Evolutionary conservation across 371 early-diverging fungal species (phyloP).

Genomic region (Entomophthora muscae): DNA sequence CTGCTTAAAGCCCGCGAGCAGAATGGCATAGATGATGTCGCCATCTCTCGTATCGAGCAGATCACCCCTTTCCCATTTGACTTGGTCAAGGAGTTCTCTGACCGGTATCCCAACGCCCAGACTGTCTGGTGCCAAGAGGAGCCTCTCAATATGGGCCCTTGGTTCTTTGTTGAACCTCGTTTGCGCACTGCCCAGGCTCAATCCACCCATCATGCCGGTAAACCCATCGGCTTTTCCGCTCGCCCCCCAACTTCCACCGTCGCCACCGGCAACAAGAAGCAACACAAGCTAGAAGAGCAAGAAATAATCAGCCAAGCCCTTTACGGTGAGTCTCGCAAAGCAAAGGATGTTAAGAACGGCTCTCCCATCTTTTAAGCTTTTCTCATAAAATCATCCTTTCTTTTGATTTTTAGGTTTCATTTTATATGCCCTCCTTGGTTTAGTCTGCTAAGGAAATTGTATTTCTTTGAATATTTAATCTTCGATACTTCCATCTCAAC

Average conservation of each 20-base stretch:
- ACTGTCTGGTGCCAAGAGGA: conserved; percentile 93
- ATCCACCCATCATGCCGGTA: conserved; percentile 46
- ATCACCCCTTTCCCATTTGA: conserved; percentile 92
- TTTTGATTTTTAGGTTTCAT: too few relatives aligned
- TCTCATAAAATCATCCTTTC: too few relatives aligned
- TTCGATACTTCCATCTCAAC: too few relatives aligned
- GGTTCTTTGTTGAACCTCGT: conserved; percentile 74
- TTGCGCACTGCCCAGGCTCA: conserved; percentile 58
- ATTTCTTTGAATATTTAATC: too few relatives aligned
- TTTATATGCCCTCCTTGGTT: too few relatives aligned
- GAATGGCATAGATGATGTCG: conserved; percentile 62
- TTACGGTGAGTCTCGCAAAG: conserved; percentile 44
- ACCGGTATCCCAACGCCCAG: conserved; percentile 79
- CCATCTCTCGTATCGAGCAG: conserved; percentile 89
- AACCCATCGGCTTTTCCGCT: conserved; percentile 66
- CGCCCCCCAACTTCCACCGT: conserved; percentile 86
- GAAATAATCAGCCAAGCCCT: conserved; percentile 67
- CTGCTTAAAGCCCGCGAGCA: conserved; percentile 68
- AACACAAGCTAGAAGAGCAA: conserved; percentile 84
- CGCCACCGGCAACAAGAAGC: conserved; percentile 94
- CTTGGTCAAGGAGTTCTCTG: conserved; percentile 60
- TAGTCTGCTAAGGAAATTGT: too few relatives aligned
- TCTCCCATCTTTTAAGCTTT: conserved; percentile 35
- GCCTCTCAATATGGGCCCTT: conserved; percentile 83
- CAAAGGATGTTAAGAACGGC: conserved; percentile 42